A percentile compares a stretch with the other conserved stretches of the same genome.
These are phyloP conservation scores for Neonectria coccinea DNA, from an alignment of 2,329 filamentous ascomycete genomes.

Conservation along the genomic window DNA sequence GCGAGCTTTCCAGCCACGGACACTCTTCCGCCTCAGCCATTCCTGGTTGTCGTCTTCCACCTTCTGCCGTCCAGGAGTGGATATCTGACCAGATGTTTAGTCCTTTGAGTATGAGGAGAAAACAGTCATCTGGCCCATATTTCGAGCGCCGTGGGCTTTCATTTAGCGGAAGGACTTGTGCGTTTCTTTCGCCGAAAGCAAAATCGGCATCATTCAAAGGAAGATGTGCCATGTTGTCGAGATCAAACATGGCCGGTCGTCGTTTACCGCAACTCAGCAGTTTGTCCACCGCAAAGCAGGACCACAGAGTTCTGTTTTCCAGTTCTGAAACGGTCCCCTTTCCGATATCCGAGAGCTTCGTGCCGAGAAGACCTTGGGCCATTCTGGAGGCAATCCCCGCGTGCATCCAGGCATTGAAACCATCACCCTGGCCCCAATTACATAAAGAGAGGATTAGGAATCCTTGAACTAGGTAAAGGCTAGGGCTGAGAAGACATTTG, in stretches of 20 bases:
- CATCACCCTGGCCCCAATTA: constrained; percentile 44
- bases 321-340: constrained; percentile 36
- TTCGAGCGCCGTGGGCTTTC: not conserved
- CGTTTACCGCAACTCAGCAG: constrained; percentile 40
- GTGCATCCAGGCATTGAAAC: constrained; percentile 46
- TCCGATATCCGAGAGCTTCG: constrained; percentile 30
- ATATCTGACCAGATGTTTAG: constrained; percentile 41
- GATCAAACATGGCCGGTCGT: constrained; percentile 39
- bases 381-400: constrained; percentile 41
- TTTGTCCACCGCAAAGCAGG: constrained; percentile 42
- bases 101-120: constrained; percentile 35
- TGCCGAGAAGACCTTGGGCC: constrained; percentile 41
- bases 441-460: constrained; percentile 39
- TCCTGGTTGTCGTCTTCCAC: constrained; percentile 33
- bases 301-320: constrained; percentile 41
- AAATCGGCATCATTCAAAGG: constrained; percentile 39
- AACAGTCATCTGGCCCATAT: constrained; percentile 27
- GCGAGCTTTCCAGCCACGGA: constrained; percentile 34
- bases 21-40: constrained; percentile 40
- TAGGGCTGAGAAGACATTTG: constrained; percentile 31
- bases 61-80: constrained; percentile 42
- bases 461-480: constrained; percentile 35
- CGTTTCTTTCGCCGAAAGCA: constrained; percentile 28
- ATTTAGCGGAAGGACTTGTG: not conserved
- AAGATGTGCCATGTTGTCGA: constrained; percentile 30